These are phyloP conservation scores for Grosmannia huntii DNA, from an alignment of 2,329 filamentous ascomycete genomes.

Conservation along the genomic window DNA sequence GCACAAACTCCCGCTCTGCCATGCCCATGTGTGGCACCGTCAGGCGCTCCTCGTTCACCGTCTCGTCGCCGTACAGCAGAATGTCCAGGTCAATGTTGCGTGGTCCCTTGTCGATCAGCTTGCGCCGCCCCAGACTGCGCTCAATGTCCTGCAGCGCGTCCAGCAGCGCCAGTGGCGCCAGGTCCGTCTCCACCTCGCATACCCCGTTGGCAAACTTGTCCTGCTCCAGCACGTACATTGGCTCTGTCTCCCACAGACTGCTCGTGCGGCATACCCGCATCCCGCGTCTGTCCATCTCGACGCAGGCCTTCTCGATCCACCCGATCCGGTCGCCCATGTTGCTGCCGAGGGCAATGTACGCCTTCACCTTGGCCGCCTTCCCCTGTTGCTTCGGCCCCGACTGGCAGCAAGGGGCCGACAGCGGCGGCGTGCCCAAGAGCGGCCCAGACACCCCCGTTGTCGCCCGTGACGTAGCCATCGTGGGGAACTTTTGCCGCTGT, in stretches of 20 bases:
- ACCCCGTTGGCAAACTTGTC: conserved; percentile 82
- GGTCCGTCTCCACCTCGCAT: conserved; percentile 73
- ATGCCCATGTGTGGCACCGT: conserved; percentile 76
- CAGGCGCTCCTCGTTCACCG: conserved; percentile 58
- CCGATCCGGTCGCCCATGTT: conserved; percentile 78
- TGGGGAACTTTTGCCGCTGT: no score
- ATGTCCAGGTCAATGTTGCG: conserved; percentile 93
- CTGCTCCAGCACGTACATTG: conserved; percentile 93
- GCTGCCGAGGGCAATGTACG: conserved; percentile 81
- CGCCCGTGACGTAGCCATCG: neutral
- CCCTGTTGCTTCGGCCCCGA: neutral
- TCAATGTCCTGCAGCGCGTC: conserved; percentile 79
- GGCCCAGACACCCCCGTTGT: neutral
- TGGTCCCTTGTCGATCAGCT: conserved; percentile 84
- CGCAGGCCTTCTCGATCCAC: conserved; percentile 76
- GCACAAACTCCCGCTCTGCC: conserved; percentile 83
- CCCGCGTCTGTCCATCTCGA: conserved; percentile 57
- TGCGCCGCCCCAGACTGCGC: conserved; percentile 62
- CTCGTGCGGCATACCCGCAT: conserved; percentile 72
- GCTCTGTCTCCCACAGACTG: conserved; percentile 83
- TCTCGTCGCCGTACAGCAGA: conserved; percentile 61
- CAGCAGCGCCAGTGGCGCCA: conserved; percentile 64
- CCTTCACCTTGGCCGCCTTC: conserved; percentile 21
- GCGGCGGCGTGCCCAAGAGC: neutral
- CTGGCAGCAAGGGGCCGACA: conserved; percentile 6